Base-by-base conservation (phyloP, 805 yeast genomes). In the Tetrapisispora fleetii region DNA sequence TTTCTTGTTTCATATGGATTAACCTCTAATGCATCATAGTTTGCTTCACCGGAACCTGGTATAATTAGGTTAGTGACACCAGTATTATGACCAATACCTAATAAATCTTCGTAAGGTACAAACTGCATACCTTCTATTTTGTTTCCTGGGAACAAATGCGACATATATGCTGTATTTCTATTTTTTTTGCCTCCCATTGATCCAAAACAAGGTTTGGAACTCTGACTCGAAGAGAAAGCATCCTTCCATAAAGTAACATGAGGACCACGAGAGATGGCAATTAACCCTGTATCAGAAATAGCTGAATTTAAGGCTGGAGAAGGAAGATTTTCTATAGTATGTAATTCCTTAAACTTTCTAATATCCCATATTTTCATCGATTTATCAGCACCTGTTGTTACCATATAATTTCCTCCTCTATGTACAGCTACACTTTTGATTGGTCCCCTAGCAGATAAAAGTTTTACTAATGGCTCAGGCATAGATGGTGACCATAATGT, bases 41-140 rank as follows among this genome's bases (percentile, higher is more conserved):
- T 93, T 52, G 99, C 96, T 70, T 93, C 99, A 72, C 99, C 99
- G 39, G 97, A 74, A 24, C 99, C 99, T 38, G 99, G 99, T 50
- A 93, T 76, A 56, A 93, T 83, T 51, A 93, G 57, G n/a, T 93
- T 81, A n/a, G 83, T 77, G 38, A 89, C 74, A 41, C 96, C 95
- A 1, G 69, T 67, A 45, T 77, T 73, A 63, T 88, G 95, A 2
- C 97, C 97, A 11, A 85, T 78, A 24, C 96, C 95, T 22, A 93
- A 72, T n/a, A 91, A 72, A 85, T 93, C 99, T 71, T 93, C 99
- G 67, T 83, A 93, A 14, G 99, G 99, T 37, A 91, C 95, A 63
- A 83, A 89, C 58, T 76, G 77, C 38, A 80, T 70, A 48, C 76
- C 77, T 56, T 80, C 82, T 17, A 88, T 74, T 54, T 77, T 81